Percentiles rank a stretch among this genome's conserved stretches.
These are phyloP conservation scores for Globisporangium lucens DNA, from an alignment of 352 stramenopile species.

Conservation along the genomic window DNA sequence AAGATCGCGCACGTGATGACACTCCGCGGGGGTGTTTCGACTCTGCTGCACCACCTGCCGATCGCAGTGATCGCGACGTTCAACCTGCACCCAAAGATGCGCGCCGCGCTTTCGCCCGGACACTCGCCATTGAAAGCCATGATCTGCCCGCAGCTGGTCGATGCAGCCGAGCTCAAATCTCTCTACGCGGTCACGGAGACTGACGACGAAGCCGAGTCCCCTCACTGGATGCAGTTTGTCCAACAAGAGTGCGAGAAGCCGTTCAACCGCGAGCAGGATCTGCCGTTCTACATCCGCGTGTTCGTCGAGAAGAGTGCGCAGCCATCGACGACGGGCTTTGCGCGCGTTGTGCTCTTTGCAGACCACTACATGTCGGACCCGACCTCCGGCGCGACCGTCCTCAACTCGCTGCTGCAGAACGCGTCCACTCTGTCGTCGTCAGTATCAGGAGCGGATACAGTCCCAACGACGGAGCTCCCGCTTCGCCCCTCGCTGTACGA, in stretches of 20 bases:
- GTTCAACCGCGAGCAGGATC: slow-evolving; percentile 39
- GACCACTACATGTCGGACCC: slow-evolving; percentile 68
- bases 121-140: slow-evolving; percentile 43
- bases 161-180: slow-evolving; percentile 37
- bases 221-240: slow-evolving; percentile 45
- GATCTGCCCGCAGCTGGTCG: slow-evolving; percentile 43
- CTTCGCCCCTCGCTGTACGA: slow-evolving; percentile 54
- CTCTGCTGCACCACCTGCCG: slow-evolving; percentile 35
- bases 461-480: slow-evolving; percentile 10
- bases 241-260: slow-evolving; percentile 41
- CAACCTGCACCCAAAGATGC: slow-evolving; percentile 61
- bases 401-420: slow-evolving; percentile 48
- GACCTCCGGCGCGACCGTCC: slow-evolving; percentile 37
- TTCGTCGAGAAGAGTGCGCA: slow-evolving; percentile 24
- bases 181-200: slow-evolving; percentile 31
- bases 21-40: slow-evolving; percentile 37
- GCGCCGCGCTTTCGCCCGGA: slow-evolving; percentile 34
- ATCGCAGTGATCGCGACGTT: slow-evolving; percentile 45
- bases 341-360: slow-evolving; percentile 43
- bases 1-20: slow-evolving; percentile 53
- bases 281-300: slow-evolving; percentile 45
- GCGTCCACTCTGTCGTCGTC: slow-evolving; percentile 9
- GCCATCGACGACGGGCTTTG: slow-evolving; percentile 29
- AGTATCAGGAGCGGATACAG: neutral
- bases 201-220: slow-evolving; percentile 31